Evolutionary conservation across 1,139 yeast genomes (phyloP), one percentile per base, ranked within the genome.

Genomic region (Candida frijolesensis): DNA sequence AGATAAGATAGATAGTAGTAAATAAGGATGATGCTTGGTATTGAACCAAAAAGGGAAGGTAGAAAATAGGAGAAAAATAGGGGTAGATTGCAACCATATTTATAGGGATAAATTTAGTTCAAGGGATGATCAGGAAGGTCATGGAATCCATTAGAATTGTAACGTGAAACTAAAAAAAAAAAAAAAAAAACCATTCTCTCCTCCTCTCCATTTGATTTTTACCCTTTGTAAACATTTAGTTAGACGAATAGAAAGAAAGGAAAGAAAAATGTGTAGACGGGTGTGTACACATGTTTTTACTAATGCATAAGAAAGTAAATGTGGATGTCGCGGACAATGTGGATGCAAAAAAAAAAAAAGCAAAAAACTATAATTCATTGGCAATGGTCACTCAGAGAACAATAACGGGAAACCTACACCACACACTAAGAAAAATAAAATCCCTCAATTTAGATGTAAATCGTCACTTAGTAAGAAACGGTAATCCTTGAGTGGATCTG

Each of bases 21-120:
- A 40, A 16, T 32, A 11, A 16, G 11, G 15, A 18, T 42, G 37
- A 16, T n/a, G 16, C 11, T 16, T 14, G 25, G n/a, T 18, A 42
- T 8, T 18, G 16, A 32, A 19, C 18, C 29, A 8, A 19, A 42
- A 42, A 10, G 10, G 16, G 16, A 40, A 18, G 10, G 30, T 7
- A 42, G 15, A 40, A 19, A 19, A 41, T 39, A 30, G 45, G 34
- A 27, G 22, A 19, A 34, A 38, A 44, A 44, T 48, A 44, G 50
- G 48, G 45, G 49, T 41, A 35, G 38, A n/a, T 35, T 16, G 15
- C 33, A 22, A 44, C 48, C 42, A 41, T 50, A 50, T 50, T 50
- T 50, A 50, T 50, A 50, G 37, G 39, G 4, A 14, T 32, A 34
- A 22, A 16, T 16, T 29, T 14, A 37, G 38, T n/a, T 16, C 35